phyloP scores from a whole-genome alignment of 2,329 filamentous ascomycete species.

The Moelleriella libera region DNA sequence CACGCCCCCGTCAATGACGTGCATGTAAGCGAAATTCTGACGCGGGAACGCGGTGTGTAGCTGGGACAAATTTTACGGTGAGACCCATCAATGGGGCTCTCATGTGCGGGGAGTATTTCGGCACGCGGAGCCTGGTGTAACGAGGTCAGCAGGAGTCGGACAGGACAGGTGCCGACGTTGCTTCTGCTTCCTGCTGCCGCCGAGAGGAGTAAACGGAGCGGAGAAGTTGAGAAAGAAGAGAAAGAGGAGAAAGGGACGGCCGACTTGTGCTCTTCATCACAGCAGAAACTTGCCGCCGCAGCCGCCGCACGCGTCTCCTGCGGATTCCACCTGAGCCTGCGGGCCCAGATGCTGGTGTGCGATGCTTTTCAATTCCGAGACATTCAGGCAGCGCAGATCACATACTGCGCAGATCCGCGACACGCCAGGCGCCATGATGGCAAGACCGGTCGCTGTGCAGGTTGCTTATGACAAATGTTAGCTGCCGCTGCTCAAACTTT shows the following conservation, averaged over 20 bases:
- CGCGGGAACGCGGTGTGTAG: not conserved
- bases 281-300: constrained; percentile 28
- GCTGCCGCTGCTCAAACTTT: not conserved
- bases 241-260: not conserved
- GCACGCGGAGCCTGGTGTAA: constrained; percentile 1
- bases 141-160: not conserved
- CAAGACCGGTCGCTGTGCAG: constrained; percentile 38
- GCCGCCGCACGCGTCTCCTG: constrained; percentile 21
- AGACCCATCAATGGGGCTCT: constrained; percentile 7
- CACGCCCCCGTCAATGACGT: not conserved
- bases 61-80: constrained; percentile 1
- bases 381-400: constrained; percentile 32
- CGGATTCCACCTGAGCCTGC: constrained; percentile 14
- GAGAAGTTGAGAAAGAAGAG: not conserved
- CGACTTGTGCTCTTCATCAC: not conserved
- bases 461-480: constrained; percentile 20
- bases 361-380: constrained; percentile 23
- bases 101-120: constrained; percentile 8
- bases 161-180: too few relatives aligned
- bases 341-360: constrained; percentile 15
- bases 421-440: constrained; percentile 37
- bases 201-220: not conserved
- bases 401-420: constrained; percentile 42
- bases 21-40: not conserved
- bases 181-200: not conserved